phyloP scores from a whole-genome alignment of 768 basidiomycete species.

The Trametes villosa region DNA sequence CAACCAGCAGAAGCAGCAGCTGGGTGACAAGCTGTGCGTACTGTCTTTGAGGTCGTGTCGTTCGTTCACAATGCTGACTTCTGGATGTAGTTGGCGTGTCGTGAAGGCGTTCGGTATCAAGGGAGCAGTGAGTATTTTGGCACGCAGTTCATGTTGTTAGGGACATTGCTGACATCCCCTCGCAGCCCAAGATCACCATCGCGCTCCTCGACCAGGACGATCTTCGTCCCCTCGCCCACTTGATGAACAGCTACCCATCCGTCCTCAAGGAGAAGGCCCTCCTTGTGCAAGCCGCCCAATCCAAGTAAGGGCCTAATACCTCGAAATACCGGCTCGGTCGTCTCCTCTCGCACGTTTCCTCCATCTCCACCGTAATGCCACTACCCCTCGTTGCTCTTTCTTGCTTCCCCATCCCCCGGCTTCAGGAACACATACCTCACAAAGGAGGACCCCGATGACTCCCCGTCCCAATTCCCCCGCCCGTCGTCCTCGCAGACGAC shows the following conservation, averaged over 20 bases:
- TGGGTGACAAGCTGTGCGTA: slow-evolving; percentile 31
- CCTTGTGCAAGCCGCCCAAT: slow-evolving; percentile 27
- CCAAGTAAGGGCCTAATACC: slow-evolving; percentile 24
- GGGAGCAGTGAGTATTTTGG: slow-evolving; percentile 57
- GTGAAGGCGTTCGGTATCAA: slow-evolving; percentile 84
- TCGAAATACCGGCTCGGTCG: neutral
- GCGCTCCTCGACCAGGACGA: slow-evolving; percentile 84
- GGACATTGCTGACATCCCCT: slow-evolving; percentile 6
- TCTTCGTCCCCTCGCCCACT: slow-evolving; percentile 77
- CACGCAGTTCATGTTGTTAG: neutral
- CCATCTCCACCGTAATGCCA: slow-evolving; percentile 4
- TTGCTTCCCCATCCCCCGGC: neutral
- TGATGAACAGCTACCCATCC: slow-evolving; percentile 85
- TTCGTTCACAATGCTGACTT: neutral
- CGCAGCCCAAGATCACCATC: slow-evolving; percentile 83
- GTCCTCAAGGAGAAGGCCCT: slow-evolving; percentile 80
- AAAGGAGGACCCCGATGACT: neutral
- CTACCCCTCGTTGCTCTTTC: neutral
- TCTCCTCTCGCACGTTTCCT: neutral
- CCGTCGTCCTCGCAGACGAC: too few species aligned
- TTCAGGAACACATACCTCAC: slow-evolving; percentile 17
- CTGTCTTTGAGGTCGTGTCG: slow-evolving; percentile 12
- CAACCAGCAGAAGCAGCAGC: slow-evolving; percentile 44
- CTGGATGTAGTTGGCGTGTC: slow-evolving; percentile 47
- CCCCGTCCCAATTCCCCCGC: neutral